These are phyloP conservation scores for Prosopis cineraria DNA, from an alignment of 306 rosid species.

Conservation along the genomic window DNA sequence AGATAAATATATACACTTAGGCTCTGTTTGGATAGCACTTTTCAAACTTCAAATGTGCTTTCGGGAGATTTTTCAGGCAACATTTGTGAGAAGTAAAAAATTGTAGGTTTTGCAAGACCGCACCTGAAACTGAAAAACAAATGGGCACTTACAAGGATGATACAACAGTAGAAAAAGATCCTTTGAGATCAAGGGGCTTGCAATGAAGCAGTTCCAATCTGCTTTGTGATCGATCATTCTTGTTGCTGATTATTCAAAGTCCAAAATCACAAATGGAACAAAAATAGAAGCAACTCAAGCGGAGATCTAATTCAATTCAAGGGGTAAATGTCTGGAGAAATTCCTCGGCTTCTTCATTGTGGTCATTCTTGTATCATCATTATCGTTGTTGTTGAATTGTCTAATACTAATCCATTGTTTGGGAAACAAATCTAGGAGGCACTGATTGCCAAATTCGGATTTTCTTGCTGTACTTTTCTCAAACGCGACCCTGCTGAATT, in stretches of 20 bases:
- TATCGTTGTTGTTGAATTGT: neutral
- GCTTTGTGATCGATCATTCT: constrained; percentile 37
- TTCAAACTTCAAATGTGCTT: too few relatives aligned
- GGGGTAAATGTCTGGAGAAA: constrained; percentile 18
- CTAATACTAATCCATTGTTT: constrained; percentile 32
- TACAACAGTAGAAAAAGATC: neutral
- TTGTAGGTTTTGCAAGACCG: too few relatives aligned
- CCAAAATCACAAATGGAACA: constrained; percentile 29
- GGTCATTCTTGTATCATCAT: constrained; percentile 9
- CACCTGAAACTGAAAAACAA: too few relatives aligned
- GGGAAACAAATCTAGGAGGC: neutral
- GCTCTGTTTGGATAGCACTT: too few relatives aligned
- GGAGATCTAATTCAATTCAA: constrained; percentile 9
- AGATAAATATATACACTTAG: constrained; percentile 28
- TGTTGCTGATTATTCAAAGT: neutral
- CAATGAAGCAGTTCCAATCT: constrained; percentile 40
- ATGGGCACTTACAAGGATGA: constrained; percentile 17
- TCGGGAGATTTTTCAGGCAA: too few relatives aligned
- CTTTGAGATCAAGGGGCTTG: constrained; percentile 20
- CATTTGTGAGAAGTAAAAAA: too few relatives aligned
- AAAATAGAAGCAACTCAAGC: constrained; percentile 26
- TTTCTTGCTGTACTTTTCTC: neutral
- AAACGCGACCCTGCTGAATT: too few relatives aligned
- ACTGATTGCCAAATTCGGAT: neutral
- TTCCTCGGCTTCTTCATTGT: neutral